Base-by-base conservation (phyloP, 108 stramenopile genomes). In the Seminavis robusta region DNA sequence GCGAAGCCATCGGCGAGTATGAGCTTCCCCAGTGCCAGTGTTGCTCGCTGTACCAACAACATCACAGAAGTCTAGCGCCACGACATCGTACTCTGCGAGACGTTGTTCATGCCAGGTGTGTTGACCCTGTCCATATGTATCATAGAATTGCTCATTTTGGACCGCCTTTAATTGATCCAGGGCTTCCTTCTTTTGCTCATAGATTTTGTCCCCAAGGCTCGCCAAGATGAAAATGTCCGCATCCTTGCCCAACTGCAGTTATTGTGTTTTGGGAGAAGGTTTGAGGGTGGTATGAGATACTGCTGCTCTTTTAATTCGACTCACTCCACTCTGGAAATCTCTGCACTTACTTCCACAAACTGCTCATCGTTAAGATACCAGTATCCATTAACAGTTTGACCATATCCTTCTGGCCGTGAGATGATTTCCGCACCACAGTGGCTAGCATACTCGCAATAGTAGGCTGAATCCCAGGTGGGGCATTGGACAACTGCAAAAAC, bases 71-170 rank as follows among this genome's bases (percentile, higher is more conserved):
- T 73, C 71, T 19, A 43, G 33, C 31, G 54, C 20, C 3, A 73
- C 64, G 40, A 65, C 56, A 53, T 73, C 79, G 42, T 77, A 80
- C 28, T 81, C 80, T 3, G 74, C 83, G 4, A 75, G 39, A 26
- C 83, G 72, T 34, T 76, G 62, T 40, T 81, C 80, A 36, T 58
- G 63, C 83, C 83, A 85, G 17, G 66, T 47, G 33, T 66, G 48
- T 15, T 65, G 56, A 45, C 80, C 79, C 2, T 41, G 17, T 23
- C 71, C 77, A 25, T 67, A 69, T 9, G 56, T 65, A 31, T 85
- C 83, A 44, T 54, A 85, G 23, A 85, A 71, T 31, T 73, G 38
- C 29, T 68, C 21, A n/a, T 73, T 65, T 55, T 74, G 47, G 1
- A 78, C 73, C 0, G 65, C 41, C 63, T 69, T 65, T 46, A 85